Conservation (phyloP, 495 filamentous ascomycete genomes). For the Penicillium arizonense region DNA sequence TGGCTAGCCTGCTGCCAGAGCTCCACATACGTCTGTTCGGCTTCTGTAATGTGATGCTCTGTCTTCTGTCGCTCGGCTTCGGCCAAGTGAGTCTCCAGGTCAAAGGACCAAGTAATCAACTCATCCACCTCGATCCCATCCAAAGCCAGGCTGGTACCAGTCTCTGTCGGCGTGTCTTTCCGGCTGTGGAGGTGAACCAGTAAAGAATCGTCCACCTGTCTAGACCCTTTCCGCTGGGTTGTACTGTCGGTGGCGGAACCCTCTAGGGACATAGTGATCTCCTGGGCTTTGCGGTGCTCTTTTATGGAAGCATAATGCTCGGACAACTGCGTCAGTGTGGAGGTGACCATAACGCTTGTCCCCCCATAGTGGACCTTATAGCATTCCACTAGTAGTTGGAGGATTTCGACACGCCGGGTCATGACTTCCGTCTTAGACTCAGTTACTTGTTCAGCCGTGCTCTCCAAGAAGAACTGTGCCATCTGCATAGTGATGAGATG, state of each 20-base stretch:
- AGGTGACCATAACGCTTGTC: slow-evolving; percentile 18
- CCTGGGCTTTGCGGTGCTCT: too few relatives aligned
- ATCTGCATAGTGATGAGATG: slow-evolving; percentile 23
- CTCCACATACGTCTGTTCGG: slow-evolving; percentile 19
- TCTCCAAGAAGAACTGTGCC: slow-evolving; percentile 18
- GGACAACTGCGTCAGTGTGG: slow-evolving; percentile 16
- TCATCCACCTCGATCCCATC: too few relatives aligned
- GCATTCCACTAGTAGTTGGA: slow-evolving; percentile 22
- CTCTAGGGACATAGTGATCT: too few relatives aligned
- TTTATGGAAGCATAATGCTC: slow-evolving; percentile 19
- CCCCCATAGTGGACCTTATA: slow-evolving; percentile 24
- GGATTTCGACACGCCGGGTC: slow-evolving; percentile 15
- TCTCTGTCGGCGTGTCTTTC: background rate
- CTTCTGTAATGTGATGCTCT: slow-evolving; percentile 6
- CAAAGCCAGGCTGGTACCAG: background rate
- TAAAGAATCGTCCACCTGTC: slow-evolving; percentile 13
- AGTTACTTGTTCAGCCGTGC: slow-evolving; percentile 15
- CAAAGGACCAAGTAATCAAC: too few relatives aligned
- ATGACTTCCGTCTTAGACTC: slow-evolving; percentile 24
- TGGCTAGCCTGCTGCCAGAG: slow-evolving; percentile 24
- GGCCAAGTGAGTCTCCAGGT: too few relatives aligned
- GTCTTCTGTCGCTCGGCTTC: background rate
- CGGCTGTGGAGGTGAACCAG: slow-evolving; percentile 23
- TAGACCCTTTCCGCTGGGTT: background rate
- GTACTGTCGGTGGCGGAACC: too few relatives aligned